These are phyloP conservation scores for Viola pubescens DNA, from an alignment of 441 rosid species.

Conservation along the genomic window DNA sequence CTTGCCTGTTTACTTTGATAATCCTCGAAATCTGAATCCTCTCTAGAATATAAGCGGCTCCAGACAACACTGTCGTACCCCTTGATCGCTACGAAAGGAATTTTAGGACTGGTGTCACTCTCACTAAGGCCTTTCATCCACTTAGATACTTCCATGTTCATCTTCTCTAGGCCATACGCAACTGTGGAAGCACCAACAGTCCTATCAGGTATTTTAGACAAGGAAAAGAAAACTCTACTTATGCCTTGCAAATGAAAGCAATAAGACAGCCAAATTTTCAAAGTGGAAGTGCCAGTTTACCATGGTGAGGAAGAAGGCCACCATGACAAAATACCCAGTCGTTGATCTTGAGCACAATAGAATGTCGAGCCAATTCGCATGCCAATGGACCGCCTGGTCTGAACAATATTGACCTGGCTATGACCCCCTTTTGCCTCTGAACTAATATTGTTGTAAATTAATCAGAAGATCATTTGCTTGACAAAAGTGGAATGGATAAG, in stretches of 20 bases:
- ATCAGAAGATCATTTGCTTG: conserved; percentile 20
- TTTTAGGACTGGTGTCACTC: conserved; percentile 30
- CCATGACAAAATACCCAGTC: conserved; percentile 97
- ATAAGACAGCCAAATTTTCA: conserved; percentile 6
- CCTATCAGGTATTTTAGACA: conserved; percentile 28
- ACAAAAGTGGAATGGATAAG: conserved; percentile 3
- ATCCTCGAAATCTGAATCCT: conserved; percentile 45
- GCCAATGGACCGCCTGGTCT: conserved; percentile 87
- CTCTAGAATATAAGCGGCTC: conserved; percentile 83
- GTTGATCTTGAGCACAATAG: conserved; percentile 66
- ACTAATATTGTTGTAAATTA: conserved; percentile 40
- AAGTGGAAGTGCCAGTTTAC: conserved; percentile 28
- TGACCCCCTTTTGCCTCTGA: conserved; percentile 96
- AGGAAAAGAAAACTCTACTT: conserved; percentile 1
- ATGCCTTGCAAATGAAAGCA: conserved; percentile 8
- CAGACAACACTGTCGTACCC: conserved; percentile 90
- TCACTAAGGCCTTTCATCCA: conserved; percentile 70
- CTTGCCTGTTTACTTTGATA: conserved; percentile 64
- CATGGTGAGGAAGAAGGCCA: conserved; percentile 91
- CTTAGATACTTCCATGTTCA: conserved; percentile 66
- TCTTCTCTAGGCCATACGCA: conserved; percentile 77
- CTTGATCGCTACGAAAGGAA: conserved; percentile 70
- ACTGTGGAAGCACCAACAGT: conserved; percentile 43
- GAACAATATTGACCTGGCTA: conserved; percentile 69
- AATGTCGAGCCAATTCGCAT: conserved; percentile 60